These are phyloP conservation scores for Starmerella potacharoeniae DNA, from an alignment of 805 yeast genomes.

Conservation along the genomic window DNA sequence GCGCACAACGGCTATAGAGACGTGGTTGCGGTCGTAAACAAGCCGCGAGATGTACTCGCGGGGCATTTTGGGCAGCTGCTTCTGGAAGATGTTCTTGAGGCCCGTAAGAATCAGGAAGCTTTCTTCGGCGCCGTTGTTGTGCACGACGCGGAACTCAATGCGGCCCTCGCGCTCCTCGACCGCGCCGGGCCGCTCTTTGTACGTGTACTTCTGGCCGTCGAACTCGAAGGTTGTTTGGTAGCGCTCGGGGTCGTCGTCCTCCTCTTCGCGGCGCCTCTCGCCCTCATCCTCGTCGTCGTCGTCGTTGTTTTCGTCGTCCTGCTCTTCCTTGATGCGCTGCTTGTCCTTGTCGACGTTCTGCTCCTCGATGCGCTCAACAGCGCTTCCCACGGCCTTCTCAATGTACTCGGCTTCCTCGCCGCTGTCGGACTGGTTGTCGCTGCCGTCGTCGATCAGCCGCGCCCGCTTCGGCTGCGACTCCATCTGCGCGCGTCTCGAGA, in stretches of 20 bases:
- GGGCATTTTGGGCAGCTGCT: slow-evolving; percentile 98
- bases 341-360: slow-evolving; percentile 21
- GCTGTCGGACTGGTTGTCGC: slow-evolving; percentile 16
- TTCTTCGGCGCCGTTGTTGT: slow-evolving; percentile 82
- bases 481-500: slow-evolving; percentile 3
- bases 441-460: slow-evolving; percentile 18
- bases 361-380: slow-evolving; percentile 28
- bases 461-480: slow-evolving; percentile 16
- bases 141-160: slow-evolving; percentile 91
- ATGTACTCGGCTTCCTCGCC: slow-evolving; percentile 22
- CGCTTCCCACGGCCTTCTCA: slow-evolving; percentile 22
- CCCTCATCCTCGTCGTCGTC: slow-evolving; percentile 24
- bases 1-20: slow-evolving; percentile 91
- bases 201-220: slow-evolving; percentile 71
- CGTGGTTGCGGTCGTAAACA: slow-evolving; percentile 87
- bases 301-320: slow-evolving; percentile 18
- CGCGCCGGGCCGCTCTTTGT: slow-evolving; percentile 87
- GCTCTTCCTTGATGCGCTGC: slow-evolving; percentile 13
- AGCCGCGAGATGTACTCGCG: slow-evolving; percentile 88
- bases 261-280: slow-evolving; percentile 19
- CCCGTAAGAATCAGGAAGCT: slow-evolving; percentile 89
- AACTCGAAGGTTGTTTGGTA: slow-evolving; percentile 43
- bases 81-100: slow-evolving; percentile 87
- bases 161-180: slow-evolving; percentile 86
- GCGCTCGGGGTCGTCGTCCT: slow-evolving; percentile 25